Evolutionary conservation across 1,284 basidiomycete species (phyloP).

Genomic region (Takashimella koratensis): DNA sequence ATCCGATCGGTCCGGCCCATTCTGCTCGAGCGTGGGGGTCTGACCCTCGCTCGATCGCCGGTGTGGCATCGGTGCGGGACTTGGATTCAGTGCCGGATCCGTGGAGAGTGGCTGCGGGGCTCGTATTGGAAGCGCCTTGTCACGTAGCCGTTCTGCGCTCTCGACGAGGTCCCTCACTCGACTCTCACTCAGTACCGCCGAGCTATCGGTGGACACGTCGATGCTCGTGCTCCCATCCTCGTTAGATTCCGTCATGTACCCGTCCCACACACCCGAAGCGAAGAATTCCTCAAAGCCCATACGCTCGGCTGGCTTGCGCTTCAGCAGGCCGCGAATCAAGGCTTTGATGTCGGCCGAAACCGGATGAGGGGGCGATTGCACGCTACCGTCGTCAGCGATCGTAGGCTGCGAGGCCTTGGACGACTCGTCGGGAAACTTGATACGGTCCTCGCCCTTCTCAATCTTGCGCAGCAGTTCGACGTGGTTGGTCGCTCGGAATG

Average conservation of each 20-base stretch:
- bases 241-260: conserved; percentile 62
- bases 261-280: conserved; percentile 70
- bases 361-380: conserved; percentile 33
- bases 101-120: conserved; percentile 24
- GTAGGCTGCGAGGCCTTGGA: conserved; percentile 51
- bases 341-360: conserved; percentile 84
- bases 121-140: conserved; percentile 27
- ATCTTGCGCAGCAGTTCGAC: conserved; percentile 94
- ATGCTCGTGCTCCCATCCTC: conserved; percentile 31
- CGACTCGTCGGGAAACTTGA: conserved; percentile 87
- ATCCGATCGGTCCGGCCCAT: background rate
- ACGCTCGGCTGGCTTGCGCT: conserved; percentile 77
- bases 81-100: conserved; percentile 28
- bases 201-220: conserved; percentile 38
- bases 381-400: conserved; percentile 25
- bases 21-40: background rate
- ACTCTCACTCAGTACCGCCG: conserved; percentile 22
- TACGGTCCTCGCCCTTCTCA: conserved; percentile 66
- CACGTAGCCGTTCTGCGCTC: conserved; percentile 15
- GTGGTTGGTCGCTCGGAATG: conserved; percentile 92
- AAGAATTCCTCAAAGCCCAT: conserved; percentile 93
- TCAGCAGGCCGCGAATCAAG: conserved; percentile 77
- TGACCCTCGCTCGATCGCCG: too few species aligned
- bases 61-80: conserved; percentile 22
- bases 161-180: conserved; percentile 22